Conservation (phyloP, 202 grass and related monocot species). For the Zizania palustris region DNA sequence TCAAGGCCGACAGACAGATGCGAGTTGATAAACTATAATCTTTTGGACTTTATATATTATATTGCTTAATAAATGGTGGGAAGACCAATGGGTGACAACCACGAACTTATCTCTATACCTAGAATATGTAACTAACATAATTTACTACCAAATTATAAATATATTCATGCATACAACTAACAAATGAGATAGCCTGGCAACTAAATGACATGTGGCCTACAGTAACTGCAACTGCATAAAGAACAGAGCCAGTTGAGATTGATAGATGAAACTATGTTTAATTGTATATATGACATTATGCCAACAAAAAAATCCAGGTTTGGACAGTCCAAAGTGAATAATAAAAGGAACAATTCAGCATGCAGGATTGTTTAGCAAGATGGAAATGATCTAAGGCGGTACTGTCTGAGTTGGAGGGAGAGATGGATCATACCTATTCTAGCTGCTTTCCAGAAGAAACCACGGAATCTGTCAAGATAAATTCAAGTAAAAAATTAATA, state of each 20-base stretch:
- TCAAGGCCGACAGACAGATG: not conserved
- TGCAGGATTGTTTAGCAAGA: not conserved
- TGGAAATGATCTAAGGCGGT: not conserved
- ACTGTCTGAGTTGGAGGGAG: not conserved
- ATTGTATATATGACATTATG: not conserved
- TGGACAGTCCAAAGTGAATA: not conserved
- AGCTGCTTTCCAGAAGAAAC: slow-evolving; percentile 96
- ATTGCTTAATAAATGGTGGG: not conserved
- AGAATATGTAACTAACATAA: not conserved
- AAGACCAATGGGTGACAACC: not conserved
- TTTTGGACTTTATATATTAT: not conserved
- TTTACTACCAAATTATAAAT: not conserved
- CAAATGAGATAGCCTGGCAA: not conserved
- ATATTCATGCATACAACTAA: not conserved
- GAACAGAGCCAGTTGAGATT: not conserved
- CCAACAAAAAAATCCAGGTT: too few relatives aligned
- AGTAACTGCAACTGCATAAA: not conserved
- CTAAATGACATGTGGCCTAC: not conserved
- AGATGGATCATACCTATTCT: slow-evolving; percentile 70
- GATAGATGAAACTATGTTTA: not conserved
- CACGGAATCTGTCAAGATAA: slow-evolving; percentile 48
- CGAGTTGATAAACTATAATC: not conserved
- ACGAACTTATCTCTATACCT: not conserved
- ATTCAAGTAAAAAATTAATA: slow-evolving; percentile 18
- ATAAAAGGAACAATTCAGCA: not conserved